phyloP scores from a whole-genome alignment of 208 protist genomes.

The Spironucleus salmonicida region DNA sequence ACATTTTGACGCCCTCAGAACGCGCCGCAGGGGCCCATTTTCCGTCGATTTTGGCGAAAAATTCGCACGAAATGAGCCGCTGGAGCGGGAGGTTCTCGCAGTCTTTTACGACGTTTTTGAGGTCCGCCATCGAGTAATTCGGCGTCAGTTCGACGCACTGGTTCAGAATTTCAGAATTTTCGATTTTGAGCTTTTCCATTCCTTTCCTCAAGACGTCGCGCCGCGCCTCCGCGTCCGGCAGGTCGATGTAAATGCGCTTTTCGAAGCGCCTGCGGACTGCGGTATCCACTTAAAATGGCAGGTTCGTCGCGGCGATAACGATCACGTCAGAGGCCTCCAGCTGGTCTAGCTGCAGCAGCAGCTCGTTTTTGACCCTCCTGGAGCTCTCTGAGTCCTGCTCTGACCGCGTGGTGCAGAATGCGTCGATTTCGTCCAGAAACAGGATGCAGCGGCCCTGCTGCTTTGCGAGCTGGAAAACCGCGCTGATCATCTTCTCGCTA shows the following conservation, averaged over 20 bases:
- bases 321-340: slow-evolving; percentile 17
- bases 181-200: too few relatives aligned
- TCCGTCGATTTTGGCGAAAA: too few relatives aligned
- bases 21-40: too few relatives aligned
- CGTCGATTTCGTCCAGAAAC: slow-evolving; percentile 47
- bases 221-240: slow-evolving; percentile 9
- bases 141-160: too few relatives aligned
- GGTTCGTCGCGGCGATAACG: slow-evolving; percentile 36
- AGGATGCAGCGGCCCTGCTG: slow-evolving; percentile 67
- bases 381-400: slow-evolving; percentile 33
- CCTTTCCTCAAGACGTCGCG: background rate
- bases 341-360: slow-evolving; percentile 45
- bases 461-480: slow-evolving; percentile 96
- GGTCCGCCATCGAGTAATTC: too few relatives aligned
- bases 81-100: too few relatives aligned
- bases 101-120: too few relatives aligned
- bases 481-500: slow-evolving; percentile 92
- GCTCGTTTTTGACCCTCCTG: slow-evolving; percentile 40
- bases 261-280: slow-evolving; percentile 31
- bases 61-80: too few relatives aligned
- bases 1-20: too few relatives aligned
- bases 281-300: slow-evolving; percentile 28
- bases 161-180: too few relatives aligned
- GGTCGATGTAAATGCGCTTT: slow-evolving; percentile 31
- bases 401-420: slow-evolving; percentile 33